Evolutionary conservation across 1,284 basidiomycete species (phyloP), one percentile per base, ranked within the genome.

Genomic region (Cryptococcus sp.): DNA sequence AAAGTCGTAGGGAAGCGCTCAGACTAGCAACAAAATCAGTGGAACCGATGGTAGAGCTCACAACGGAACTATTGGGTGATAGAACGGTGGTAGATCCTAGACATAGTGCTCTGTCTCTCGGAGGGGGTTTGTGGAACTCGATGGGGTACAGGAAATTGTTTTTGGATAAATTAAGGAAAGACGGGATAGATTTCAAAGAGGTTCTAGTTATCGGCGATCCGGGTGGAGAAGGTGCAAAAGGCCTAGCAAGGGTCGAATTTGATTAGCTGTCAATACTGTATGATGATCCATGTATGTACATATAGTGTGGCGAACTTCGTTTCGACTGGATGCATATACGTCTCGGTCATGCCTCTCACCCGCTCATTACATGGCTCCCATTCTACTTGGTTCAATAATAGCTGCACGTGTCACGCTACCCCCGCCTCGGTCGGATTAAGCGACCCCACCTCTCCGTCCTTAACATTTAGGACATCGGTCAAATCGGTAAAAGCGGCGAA

Each of bases 101-200:
- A n/a, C 45, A 45, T 19, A 62, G 67, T 2, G 64, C 58, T 0
- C 50, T 72, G 42, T 57, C 59, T 3, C 56, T 72, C 18, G 70
- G 70, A 24, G 70, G 70, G 2, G 70, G 70, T 2, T 50, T 72
- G 49, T 65, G 63, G 67, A 65, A 62, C 60, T 58, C 57, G 28
- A 48, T 53, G 16, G 69, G 69, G 7, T 70, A 69, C 48, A 57
- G 65, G 45, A 45, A 46, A 22, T 52, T 70, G 40, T 49, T 69
- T 18, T 46, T 69, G 31, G 57, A 64, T 10, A 62, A 62, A 4
- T 54, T 72, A 28, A 46, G 49, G 41, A 49, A 49, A 43, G 39
- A 57, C 16, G 63, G 61, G 16, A 59, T 67, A 18, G 52, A 47
- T 18, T 70, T 70, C 56, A 56, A 57, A 39, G 46, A 52, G 32